Evolutionary conservation across 2,329 filamentous ascomycete genomes (phyloP), one percentile per base, ranked within the genome.

Genomic region (Arthrobotrys entomopaga): DNA sequence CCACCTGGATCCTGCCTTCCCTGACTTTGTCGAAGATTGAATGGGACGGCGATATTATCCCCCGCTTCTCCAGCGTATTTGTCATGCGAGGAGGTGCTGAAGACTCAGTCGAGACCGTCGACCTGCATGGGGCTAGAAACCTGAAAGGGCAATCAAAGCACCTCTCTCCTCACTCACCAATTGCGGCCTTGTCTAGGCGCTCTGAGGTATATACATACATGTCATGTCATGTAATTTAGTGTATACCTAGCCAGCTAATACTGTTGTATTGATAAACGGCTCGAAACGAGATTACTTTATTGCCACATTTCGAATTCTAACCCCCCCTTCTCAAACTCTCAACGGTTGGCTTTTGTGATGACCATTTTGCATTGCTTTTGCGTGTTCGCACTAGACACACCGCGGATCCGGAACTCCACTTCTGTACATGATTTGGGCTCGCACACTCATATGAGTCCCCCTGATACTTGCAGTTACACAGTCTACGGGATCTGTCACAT

Each of bases 271-370:
- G 65, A 61, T 54, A 69, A n/a, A 61, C 65, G 65, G 48, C 26
- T 43, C 19, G 48, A 69, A 69, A 69, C 48, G 24, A 69, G 40
- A 69, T 60, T 69, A 61, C 42, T 19, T 52, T n/a, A 8, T 66
- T 54, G 64, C 54, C 54, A 46, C 64, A n/a, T 20, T n/a, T 16
- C 26, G 20, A 10, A 38, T 57, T 57, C 53, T 66, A 46, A n/a
- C n/a, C n/a, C 42, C 63, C 40, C 20, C 46, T 42, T 50, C 63
- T 58, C 42, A 66, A 15, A 13, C 5, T 19, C 42, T 46, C 42
- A 46, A 46, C 42, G 11, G 6, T 19, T 46, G 11, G n/a, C 6
- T 19, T 46, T 34, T 34, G 29, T 34, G 10, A 34, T 34, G 29
- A 34, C 6, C n/a, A n/a, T n/a, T 10, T 46, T 46, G 8, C 42